Evolutionary conservation across 2,329 filamentous ascomycete genomes (phyloP).

Genomic region (Aciculosporium take): DNA sequence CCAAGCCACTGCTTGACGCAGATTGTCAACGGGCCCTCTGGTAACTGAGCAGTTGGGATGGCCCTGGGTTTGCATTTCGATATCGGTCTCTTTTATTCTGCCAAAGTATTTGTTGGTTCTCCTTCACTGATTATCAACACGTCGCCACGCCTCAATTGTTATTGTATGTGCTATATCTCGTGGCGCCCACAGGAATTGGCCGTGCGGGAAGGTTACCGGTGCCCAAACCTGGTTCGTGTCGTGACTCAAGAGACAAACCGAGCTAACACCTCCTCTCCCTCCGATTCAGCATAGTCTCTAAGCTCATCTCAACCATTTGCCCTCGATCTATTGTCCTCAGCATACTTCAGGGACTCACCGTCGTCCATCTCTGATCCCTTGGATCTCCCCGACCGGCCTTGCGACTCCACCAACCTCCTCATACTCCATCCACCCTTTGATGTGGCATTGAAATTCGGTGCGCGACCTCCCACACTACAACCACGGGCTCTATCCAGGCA

Average conservation of each 20-base stretch:
- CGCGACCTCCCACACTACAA: constrained; percentile 5
- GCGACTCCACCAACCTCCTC: constrained; percentile 5
- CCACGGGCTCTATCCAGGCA: constrained; percentile 8
- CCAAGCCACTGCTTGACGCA: neutral
- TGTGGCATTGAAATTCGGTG: constrained; percentile 16
- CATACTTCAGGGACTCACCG: neutral
- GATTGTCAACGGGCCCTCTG: constrained; percentile 1
- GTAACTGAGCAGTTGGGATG: neutral
- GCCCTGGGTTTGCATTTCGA: constrained; percentile 12
- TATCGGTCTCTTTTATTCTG: constrained; percentile 24
- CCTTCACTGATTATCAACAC: constrained; percentile 19
- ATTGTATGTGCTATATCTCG: constrained; percentile 13
- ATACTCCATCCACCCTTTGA: constrained; percentile 10
- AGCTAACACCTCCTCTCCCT: constrained; percentile 5
- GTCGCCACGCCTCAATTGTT: constrained; percentile 20
- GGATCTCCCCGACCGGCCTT: constrained; percentile 4
- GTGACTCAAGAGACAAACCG: neutral
- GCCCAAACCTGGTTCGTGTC: constrained; percentile 6
- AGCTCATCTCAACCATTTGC: constrained; percentile 2
- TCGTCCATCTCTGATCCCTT: neutral
- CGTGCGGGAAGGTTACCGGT: constrained; percentile 3
- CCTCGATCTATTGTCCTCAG: constrained; percentile 3
- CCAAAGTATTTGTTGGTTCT: constrained; percentile 25
- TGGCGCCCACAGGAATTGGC: neutral
- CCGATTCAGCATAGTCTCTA: constrained; percentile 2